Percentiles rank a stretch among this genome's conserved stretches.
Conservation (phyloP, 208 protist species). For the Sergeia podlipaevii region DNA sequence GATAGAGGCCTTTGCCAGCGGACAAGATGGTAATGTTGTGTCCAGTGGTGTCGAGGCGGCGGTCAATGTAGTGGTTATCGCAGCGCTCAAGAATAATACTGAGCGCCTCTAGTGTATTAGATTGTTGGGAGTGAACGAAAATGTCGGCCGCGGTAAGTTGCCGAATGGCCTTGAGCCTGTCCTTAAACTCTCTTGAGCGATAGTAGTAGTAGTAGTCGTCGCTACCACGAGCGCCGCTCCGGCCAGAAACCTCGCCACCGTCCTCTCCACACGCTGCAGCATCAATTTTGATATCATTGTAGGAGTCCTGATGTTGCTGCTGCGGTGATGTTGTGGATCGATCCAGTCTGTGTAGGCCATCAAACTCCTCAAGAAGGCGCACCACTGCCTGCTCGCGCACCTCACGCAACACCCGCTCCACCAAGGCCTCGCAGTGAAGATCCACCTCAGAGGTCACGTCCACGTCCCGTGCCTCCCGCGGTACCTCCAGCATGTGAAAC, state of each 20-base stretch:
- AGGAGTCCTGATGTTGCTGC: no score
- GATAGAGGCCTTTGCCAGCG: constrained; percentile 79
- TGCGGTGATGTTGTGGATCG: no score
- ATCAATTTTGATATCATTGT: constrained; percentile 7
- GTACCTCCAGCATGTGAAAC: constrained; percentile 67
- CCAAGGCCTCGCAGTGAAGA: constrained; percentile 67
- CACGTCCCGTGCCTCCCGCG: constrained; percentile 26
- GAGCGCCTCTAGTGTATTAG: constrained; percentile 75
- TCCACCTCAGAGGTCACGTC: constrained; percentile 58
- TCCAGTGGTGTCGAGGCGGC: constrained; percentile 47
- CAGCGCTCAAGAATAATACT: constrained; percentile 65
- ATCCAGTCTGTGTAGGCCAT: no score
- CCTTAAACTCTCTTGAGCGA: constrained; percentile 3
- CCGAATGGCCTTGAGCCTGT: constrained; percentile 12
- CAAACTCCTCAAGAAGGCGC: no score
- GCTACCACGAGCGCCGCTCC: not conserved
- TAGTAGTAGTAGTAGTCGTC: not conserved
- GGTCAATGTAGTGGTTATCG: constrained; percentile 45
- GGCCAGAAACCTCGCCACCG: not conserved
- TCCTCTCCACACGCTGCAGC: not conserved
- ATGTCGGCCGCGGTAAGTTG: constrained; percentile 35
- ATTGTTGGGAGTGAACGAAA: constrained; percentile 65
- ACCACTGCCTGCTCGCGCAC: constrained; percentile 19
- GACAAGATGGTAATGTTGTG: constrained; percentile 73
- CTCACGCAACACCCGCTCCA: constrained; percentile 46